Conservation (phyloP, 805 yeast genomes). For the Maudiozyma pseudohumilis region DNA sequence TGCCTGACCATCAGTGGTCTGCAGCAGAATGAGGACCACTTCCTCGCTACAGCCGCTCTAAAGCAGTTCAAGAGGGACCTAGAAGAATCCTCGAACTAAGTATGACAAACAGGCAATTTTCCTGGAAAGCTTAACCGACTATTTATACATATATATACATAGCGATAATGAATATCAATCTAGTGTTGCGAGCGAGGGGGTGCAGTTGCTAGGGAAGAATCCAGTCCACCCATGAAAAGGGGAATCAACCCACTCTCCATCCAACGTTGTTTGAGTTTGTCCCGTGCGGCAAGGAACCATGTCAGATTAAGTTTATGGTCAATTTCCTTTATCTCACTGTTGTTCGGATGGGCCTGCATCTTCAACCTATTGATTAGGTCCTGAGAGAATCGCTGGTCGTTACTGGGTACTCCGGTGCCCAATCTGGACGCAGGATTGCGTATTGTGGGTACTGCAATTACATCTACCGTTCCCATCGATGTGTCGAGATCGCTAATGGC, state of each 20-base stretch:
- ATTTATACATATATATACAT: not conserved
- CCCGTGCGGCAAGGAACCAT: conserved; percentile 33
- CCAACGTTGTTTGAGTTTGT: conserved; percentile 44
- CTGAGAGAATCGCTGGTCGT: conserved; percentile 15
- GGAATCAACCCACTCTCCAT: conserved; percentile 38
- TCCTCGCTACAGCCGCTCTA: conserved; percentile 30
- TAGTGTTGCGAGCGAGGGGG: not conserved
- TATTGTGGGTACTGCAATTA: not conserved
- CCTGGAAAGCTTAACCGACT: too few species aligned
- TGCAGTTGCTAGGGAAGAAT: not conserved
- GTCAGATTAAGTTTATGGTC: conserved; percentile 3
- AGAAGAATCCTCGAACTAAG: not conserved
- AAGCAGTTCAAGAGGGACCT: conserved; percentile 7
- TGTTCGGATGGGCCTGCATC: conserved; percentile 13
- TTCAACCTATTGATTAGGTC: conserved; percentile 27
- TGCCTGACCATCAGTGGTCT: conserved; percentile 48
- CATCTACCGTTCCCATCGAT: conserved; percentile 6
- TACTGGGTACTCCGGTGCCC: too few species aligned
- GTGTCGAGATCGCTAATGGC: conserved; percentile 7
- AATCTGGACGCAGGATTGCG: too few species aligned
- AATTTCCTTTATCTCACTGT: conserved; percentile 5
- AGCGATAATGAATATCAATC: not conserved
- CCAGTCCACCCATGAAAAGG: conserved; percentile 3
- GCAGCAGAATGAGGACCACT: conserved; percentile 46
- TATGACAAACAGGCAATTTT: too few species aligned